Conservation (phyloP, 139 green algal genomes). For the Picochlorum costavermella region DNA sequence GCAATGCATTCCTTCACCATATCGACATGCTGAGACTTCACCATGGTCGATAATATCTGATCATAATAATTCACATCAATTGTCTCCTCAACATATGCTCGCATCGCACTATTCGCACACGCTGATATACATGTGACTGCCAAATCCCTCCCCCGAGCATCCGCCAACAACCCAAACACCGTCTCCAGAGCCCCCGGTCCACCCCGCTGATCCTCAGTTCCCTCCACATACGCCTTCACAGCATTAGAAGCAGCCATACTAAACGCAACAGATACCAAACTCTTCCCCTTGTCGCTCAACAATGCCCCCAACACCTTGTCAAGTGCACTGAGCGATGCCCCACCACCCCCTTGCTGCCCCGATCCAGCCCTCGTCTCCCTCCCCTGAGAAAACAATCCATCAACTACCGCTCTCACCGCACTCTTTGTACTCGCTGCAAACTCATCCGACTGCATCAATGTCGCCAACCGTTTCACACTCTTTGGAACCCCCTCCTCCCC, state of each 20-base stretch:
- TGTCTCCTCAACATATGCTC: conserved; percentile 24
- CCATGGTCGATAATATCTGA: conserved; percentile 25
- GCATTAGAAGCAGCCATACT: conserved; percentile 30
- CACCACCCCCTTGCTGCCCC: neutral
- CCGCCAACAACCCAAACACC: conserved; percentile 17
- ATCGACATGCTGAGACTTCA: conserved; percentile 24
- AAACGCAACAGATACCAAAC: conserved; percentile 36
- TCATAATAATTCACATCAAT: conserved; percentile 35
- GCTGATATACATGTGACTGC: conserved; percentile 13
- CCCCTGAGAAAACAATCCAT: neutral
- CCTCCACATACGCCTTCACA: conserved; percentile 15
- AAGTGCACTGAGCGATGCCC: neutral
- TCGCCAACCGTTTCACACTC: conserved; percentile 31
- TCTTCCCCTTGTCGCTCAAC: conserved; percentile 26
- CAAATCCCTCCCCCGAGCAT: conserved; percentile 11
- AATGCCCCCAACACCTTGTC: conserved; percentile 31
- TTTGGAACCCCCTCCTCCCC: conserved; percentile 20
- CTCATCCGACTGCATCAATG: conserved; percentile 33
- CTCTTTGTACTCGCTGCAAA: conserved; percentile 12
- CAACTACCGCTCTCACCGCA: conserved; percentile 13
- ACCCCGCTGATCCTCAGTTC: neutral
- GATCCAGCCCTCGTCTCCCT: neutral
- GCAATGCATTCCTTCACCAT: conserved; percentile 20
- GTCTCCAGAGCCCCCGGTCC: conserved; percentile 5
- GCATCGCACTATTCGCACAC: conserved; percentile 20